Evolutionary conservation across 192 early-diverging fungal species (phyloP).

Genomic region (Rhizoclosmatium globosum): DNA sequence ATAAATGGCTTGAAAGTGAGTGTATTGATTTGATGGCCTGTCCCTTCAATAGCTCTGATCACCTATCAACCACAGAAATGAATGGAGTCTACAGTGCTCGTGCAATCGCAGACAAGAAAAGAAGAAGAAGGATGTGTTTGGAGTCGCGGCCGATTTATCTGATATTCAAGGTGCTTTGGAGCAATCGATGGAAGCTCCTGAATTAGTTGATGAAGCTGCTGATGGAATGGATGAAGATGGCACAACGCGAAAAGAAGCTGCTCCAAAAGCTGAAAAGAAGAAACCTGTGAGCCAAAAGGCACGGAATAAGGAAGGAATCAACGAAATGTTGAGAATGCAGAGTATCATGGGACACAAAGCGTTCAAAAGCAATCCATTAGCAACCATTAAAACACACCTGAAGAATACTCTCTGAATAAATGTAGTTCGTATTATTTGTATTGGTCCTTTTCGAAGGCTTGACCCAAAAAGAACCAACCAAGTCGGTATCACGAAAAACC

Average conservation of each 20-base stretch:
- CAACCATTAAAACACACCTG: slow-evolving; percentile 19
- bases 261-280: neutral
- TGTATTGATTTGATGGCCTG: neutral
- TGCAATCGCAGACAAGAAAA: slow-evolving; percentile 18
- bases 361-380: slow-evolving; percentile 27
- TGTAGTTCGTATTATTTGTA: neutral
- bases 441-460: neutral
- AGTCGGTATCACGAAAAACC: neutral
- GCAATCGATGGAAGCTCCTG: neutral
- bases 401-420: slow-evolving; percentile 17
- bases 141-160: slow-evolving; percentile 21
- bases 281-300: slow-evolving; percentile 20
- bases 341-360: slow-evolving; percentile 7
- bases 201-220: neutral
- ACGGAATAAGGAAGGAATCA: slow-evolving; percentile 12
- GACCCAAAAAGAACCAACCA: neutral
- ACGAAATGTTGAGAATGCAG: slow-evolving; percentile 32
- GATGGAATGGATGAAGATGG: neutral
- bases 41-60: neutral
- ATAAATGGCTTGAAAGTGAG: slow-evolving; percentile 32
- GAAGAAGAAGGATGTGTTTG: slow-evolving; percentile 15
- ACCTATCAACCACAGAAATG: neutral
- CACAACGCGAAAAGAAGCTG: neutral
- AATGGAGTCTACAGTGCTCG: neutral
- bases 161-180: slow-evolving; percentile 8